phyloP scores from a whole-genome alignment of 73 alveolate genomes.

The Tetrahymena thermophila region DNA sequence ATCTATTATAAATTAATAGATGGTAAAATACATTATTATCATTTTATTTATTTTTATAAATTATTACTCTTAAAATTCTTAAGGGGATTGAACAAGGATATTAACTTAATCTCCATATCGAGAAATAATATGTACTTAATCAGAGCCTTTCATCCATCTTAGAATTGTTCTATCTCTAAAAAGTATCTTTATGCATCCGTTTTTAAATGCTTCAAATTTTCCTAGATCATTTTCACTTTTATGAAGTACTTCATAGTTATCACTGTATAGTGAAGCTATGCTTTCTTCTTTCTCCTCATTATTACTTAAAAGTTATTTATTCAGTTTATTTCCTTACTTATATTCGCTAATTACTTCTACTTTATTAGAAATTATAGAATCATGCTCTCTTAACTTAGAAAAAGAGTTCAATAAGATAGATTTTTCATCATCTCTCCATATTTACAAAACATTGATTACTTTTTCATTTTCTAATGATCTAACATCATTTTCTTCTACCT shows the following conservation, averaged over 20 bases:
- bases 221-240: neutral
- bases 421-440: neutral
- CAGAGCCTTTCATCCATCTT: neutral
- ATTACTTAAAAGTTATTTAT: neutral
- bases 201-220: neutral
- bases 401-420: neutral
- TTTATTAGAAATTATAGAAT: neutral
- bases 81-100: neutral
- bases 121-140: neutral
- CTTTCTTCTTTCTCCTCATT: neutral
- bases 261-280: neutral
- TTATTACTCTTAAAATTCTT: neutral
- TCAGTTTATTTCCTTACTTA: neutral
- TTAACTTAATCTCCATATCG: neutral
- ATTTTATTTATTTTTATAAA: no score
- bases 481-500: neutral
- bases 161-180: neutral
- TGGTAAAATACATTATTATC: no score
- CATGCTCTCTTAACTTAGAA: neutral
- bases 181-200: neutral
- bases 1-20: no score
- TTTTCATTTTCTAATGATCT: neutral
- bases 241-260: neutral
- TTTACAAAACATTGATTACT: neutral
- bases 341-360: neutral